Evolutionary conservation across 768 basidiomycete genomes (phyloP), one percentile per base, ranked within the genome.

Genomic region (Suillus occidentalis): DNA sequence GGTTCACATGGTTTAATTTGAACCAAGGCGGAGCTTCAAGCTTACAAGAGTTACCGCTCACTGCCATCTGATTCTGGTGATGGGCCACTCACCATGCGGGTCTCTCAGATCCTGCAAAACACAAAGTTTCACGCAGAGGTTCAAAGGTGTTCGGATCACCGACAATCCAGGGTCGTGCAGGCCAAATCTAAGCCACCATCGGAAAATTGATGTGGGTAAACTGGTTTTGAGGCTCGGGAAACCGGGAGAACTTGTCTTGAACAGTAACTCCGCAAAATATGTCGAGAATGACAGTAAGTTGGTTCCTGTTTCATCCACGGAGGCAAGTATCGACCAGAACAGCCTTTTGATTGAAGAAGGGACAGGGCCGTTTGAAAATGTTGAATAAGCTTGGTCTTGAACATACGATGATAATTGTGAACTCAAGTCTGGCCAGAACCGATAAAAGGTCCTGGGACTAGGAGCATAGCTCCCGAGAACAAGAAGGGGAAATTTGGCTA

Each of bases 11-110:
- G 12, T 16, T 58, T 58, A 28, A 58, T 40, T 40, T 58, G 57
- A 25, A 18, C 18, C 9, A 18, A 37, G 57, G 37, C 34, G 39
- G 18, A 25, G 37, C 22, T 39, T 39, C 37, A 37, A 31, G 31
- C 31, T 31, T 31, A 4, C 2, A 31, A 37, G 56, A 58, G 57
- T 40, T 58, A 58, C 57, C 57, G 40, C 57, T 58, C 57, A 58
- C 37, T 28, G 57, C 57, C 39, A 40, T 28, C 49, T 14, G 47
- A 45, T 45, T 57, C 37, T 10, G 56, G 56, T 22, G 37, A 58
- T 40, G 28, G 28, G 18, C 57, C 57, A 18, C 57, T 12, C 57
- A 28, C 39, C 56, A 25, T 16, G 37, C 25, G 56, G n/a, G 36
- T 57, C 28, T 31, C 31, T 9, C 52, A 55, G 18, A 55, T 4